Base-by-base conservation (phyloP, 1,284 basidiomycete genomes). In the Cryptococcus jaspeensis region DNA sequence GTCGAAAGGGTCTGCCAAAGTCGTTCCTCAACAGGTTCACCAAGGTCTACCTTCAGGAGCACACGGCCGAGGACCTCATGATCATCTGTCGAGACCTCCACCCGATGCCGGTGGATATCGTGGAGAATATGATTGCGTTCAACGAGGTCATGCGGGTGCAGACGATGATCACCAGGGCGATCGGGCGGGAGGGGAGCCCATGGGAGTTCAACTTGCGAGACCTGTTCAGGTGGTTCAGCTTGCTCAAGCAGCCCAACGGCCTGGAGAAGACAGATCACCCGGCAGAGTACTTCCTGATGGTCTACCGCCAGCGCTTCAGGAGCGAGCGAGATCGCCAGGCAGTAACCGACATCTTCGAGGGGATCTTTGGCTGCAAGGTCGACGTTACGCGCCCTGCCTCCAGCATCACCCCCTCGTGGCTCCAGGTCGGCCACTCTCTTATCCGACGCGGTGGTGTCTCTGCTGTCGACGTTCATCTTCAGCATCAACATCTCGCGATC, bases 171-270 rank as follows among this genome's bases (percentile, higher is more conserved):
- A 84, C 84, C 55, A 83, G 85, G 32, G 68, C 81, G 1, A 92
- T 98, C 70, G 94, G 85, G 5, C 83, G 86, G 45, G 85, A 89
- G 60, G 96, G 96, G 9, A 84, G 85, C 51, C 96, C 96, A 1
- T 99, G 96, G 96, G 96, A 99, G 73, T 98, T 99, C 81, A 99
- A 99, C 72, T 81, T 99, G 52, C 89, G 96, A 39, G 96, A 99
- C 76, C 83, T 98, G 41, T 85, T 95, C 60, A 86, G 96, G 50
- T 99, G 96, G 95, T 78, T 84, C 50, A 69, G 71, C 6, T 74
- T 84, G 20, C 65, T 82, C 9, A 73, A 78, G 44, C 60, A 71
- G 13, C 65, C 71, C 36, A 77, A 81, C 28, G 88, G 85, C 0
- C 78, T 84, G 22, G 84, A 93, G 55, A 70, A 84, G 15, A 77